phyloP scores from a whole-genome alignment of 352 stramenopile species.

The Phytophthora gonapodyides region DNA sequence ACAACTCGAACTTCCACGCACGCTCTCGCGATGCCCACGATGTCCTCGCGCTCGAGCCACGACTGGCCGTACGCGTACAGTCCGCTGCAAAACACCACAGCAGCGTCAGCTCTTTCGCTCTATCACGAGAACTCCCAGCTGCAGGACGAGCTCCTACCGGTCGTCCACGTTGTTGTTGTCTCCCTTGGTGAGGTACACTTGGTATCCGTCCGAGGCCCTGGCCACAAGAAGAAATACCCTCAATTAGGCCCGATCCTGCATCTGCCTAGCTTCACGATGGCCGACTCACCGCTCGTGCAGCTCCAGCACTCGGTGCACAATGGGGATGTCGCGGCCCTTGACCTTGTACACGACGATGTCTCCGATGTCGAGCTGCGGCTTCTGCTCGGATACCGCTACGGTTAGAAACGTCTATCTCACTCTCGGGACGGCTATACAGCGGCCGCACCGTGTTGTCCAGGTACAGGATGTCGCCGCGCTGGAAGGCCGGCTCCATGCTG shows the following conservation, averaged over 20 bases:
- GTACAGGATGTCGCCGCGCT: constrained; percentile 99
- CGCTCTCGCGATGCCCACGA: constrained; percentile 96
- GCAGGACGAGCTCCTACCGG: constrained; percentile 47
- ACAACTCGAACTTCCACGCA: constrained; percentile 36
- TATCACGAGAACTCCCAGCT: not conserved
- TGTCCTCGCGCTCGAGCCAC: constrained; percentile 98
- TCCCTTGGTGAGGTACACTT: constrained; percentile 98
- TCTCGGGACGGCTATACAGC: not conserved
- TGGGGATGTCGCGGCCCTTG: constrained; percentile 98
- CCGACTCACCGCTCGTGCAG: constrained; percentile 89
- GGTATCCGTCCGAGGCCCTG: constrained; percentile 79
- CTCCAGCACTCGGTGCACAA: constrained; percentile 98
- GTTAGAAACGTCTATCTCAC: constrained; percentile 2
- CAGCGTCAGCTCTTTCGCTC: constrained; percentile 6
- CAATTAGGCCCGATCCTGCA: constrained; percentile 4
- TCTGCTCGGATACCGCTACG: constrained; percentile 36
- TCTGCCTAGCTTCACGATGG: not conserved
- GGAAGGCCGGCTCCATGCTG: constrained; percentile 99
- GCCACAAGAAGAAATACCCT: constrained; percentile 8
- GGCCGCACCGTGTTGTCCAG: constrained; percentile 92
- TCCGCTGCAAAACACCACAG: constrained; percentile 47
- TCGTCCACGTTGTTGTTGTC: constrained; percentile 99
- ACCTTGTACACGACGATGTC: constrained; percentile 98
- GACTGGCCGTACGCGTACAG: constrained; percentile 98
- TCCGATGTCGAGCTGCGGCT: constrained; percentile 79